Evolutionary conservation across 2,329 filamentous ascomycete species (phyloP).

Genomic region (Botrytis cinerea): DNA sequence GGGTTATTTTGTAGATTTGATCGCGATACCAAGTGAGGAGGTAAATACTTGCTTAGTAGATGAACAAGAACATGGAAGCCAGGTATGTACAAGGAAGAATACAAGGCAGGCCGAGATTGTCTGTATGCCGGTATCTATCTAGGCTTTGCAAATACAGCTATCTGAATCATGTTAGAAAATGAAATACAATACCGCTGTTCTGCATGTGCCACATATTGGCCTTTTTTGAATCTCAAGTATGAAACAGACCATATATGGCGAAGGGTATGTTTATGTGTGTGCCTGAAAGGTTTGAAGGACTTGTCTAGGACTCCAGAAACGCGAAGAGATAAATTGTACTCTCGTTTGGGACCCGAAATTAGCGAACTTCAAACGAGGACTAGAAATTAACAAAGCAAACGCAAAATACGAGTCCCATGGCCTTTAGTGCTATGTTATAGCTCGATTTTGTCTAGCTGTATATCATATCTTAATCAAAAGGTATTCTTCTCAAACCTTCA

Average conservation of each 20-base stretch:
- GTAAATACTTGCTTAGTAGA: background rate
- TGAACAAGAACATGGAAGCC: background rate
- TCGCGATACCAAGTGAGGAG: background rate
- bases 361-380: background rate
- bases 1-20: background rate
- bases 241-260: background rate
- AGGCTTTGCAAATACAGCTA: background rate
- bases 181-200: background rate
- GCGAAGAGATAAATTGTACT: background rate
- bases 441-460: background rate
- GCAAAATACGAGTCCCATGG: background rate
- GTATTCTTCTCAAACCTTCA: constrained; percentile 69
- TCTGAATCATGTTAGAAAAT: background rate
- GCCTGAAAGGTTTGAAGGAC: background rate
- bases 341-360: background rate
- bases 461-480: constrained; percentile 65
- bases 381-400: background rate
- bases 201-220: background rate
- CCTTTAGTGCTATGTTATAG: background rate
- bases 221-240: background rate
- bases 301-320: background rate
- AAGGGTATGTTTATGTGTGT: background rate
- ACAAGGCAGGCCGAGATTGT: background rate
- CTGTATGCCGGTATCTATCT: background rate
- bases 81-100: background rate